These are phyloP conservation scores for Cyclocybe aegerita DNA, from an alignment of 768 basidiomycete genomes.

Conservation along the genomic window DNA sequence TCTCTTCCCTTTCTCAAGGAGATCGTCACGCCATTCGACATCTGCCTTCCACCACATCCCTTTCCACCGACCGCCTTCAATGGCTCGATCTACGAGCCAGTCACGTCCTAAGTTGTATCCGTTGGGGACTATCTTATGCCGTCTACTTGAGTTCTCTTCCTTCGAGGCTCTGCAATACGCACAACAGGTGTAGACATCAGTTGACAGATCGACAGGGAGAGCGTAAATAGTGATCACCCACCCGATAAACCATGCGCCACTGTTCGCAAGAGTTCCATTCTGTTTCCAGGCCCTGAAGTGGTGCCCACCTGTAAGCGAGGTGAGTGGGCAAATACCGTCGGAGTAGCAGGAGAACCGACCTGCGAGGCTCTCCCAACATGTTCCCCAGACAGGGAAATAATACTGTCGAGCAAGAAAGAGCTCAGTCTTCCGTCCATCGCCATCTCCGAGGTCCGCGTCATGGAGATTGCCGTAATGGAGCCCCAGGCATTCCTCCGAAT, in stretches of 20 bases:
- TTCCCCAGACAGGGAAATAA: conserved; percentile 77
- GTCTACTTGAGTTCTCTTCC: conserved; percentile 62
- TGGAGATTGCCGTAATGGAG: conserved; percentile 76
- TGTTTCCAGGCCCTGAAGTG: conserved; percentile 89
- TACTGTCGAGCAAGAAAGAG: conserved; percentile 75
- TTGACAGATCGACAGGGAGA: too few species aligned
- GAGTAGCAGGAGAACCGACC: conserved; percentile 30
- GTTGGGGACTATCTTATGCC: conserved; percentile 73
- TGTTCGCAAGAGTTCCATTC: conserved; percentile 71
- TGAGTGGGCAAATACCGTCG: not conserved
- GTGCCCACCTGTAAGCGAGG: conserved; percentile 59
- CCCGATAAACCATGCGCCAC: conserved; percentile 87
- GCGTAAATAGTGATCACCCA: conserved; percentile 36
- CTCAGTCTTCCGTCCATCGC: conserved; percentile 67
- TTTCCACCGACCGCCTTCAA: conserved; percentile 58
- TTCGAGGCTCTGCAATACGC: conserved; percentile 56
- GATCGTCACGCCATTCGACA: conserved; percentile 71
- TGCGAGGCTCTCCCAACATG: conserved; percentile 85
- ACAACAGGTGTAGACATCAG: not conserved
- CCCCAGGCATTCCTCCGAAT: conserved; percentile 80
- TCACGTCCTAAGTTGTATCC: conserved; percentile 86
- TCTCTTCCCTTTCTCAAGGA: conserved; percentile 65
- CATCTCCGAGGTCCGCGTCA: conserved; percentile 82
- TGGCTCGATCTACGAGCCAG: conserved; percentile 68
- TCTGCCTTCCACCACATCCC: conserved; percentile 75